phyloP scores from a whole-genome alignment of 805 yeast species.

The Myxozyma melibiosi region DNA sequence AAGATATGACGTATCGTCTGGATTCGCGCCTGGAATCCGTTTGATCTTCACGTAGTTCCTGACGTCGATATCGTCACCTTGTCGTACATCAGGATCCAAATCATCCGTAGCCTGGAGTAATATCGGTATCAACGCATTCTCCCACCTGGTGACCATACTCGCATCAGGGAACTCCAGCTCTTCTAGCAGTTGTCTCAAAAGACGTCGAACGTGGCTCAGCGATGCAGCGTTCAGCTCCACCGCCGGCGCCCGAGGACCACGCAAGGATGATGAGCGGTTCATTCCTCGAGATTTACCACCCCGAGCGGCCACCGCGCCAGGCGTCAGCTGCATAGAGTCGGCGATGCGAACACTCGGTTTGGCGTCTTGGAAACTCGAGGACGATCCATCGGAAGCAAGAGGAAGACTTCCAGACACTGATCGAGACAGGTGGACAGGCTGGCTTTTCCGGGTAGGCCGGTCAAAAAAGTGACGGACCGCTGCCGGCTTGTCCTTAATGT shows the following conservation, averaged over 20 bases:
- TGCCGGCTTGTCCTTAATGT: constrained; percentile 27
- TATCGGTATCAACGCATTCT: constrained; percentile 51
- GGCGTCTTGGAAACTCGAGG: no score
- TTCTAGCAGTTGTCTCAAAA: constrained; percentile 60
- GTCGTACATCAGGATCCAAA: constrained; percentile 60
- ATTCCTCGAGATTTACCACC: constrained; percentile 6
- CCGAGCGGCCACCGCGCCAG: not conserved
- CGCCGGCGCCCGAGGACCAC: constrained; percentile 42
- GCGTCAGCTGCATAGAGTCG: no score
- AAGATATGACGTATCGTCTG: constrained; percentile 60
- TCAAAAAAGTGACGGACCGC: constrained; percentile 31
- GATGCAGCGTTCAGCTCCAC: constrained; percentile 35
- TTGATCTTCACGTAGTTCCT: constrained; percentile 88
- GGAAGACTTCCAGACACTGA: not conserved
- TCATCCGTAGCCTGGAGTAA: constrained; percentile 58
- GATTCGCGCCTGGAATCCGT: constrained; percentile 73
- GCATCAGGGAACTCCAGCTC: constrained; percentile 55
- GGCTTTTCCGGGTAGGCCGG: constrained; percentile 12
- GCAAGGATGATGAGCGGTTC: constrained; percentile 30
- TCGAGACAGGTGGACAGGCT: constrained; percentile 15
- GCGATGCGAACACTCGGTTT: no score
- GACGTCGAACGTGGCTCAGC: constrained; percentile 51
- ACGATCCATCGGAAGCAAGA: no score
- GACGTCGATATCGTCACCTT: constrained; percentile 78
- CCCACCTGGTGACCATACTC: constrained; percentile 61